phyloP scores from a whole-genome alignment of 345 rosid genomes.

The Odontarrhena argentea region DNA sequence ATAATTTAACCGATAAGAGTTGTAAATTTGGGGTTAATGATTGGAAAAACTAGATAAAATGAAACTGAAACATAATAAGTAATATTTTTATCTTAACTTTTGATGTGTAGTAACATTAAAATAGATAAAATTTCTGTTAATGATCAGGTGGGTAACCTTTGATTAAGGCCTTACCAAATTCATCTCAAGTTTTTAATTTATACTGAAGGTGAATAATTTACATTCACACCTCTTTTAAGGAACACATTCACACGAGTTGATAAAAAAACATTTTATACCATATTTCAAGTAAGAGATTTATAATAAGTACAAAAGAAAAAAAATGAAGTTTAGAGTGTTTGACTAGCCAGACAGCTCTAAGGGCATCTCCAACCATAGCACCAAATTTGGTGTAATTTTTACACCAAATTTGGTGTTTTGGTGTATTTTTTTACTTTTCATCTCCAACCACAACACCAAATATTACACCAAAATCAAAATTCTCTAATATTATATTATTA shows the following conservation, averaged over 20 bases:
- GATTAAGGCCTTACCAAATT: slow-evolving; percentile 19
- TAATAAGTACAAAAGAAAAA: slow-evolving; percentile 15
- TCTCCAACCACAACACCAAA: no score
- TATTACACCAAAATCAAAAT: no score
- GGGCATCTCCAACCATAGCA: no score
- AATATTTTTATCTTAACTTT: slow-evolving; percentile 3
- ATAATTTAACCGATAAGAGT: background rate
- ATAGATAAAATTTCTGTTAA: slow-evolving; percentile 17
- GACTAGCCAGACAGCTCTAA: slow-evolving; percentile 7
- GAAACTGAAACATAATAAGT: slow-evolving; percentile 20
- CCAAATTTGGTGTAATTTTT: no score
- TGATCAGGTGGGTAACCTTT: slow-evolving; percentile 24
- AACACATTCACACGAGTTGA: slow-evolving; percentile 33
- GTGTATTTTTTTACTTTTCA: no score
- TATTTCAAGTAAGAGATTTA: slow-evolving; percentile 22
- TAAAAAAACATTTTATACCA: background rate
- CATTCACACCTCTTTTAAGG: slow-evolving; percentile 31
- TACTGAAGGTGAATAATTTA: slow-evolving; percentile 14
- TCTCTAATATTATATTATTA: no score
- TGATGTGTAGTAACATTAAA: slow-evolving; percentile 24
- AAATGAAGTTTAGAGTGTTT: slow-evolving; percentile 3
- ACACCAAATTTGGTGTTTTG: no score
- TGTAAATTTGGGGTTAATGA: no score
- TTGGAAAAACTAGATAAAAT: no score
- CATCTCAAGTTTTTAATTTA: slow-evolving; percentile 3